A percentile compares a stretch with the other conserved stretches of the same genome.
Evolutionary conservation across 257 asterid species (phyloP).

Genomic region (Nicotiana paniculata): DNA sequence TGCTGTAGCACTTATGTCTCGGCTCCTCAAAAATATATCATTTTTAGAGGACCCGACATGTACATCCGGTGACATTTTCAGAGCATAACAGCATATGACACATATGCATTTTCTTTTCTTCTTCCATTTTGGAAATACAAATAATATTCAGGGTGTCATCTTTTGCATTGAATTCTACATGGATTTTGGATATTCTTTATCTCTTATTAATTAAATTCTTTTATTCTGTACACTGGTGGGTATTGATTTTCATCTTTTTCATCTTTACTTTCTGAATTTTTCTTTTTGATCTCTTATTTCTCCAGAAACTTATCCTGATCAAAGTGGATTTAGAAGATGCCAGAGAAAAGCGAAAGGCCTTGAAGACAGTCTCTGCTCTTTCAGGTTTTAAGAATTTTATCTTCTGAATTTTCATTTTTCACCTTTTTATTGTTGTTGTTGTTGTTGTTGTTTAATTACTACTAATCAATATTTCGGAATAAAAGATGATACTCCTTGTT

Average conservation of each 20-base stretch:
- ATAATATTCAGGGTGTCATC: neutral
- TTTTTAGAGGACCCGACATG: too few species aligned
- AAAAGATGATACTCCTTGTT: too few species aligned
- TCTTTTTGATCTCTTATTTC: neutral
- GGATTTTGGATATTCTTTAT: neutral
- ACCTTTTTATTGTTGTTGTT: too few species aligned
- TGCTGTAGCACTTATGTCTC: fast-evolving
- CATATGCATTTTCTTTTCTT: neutral
- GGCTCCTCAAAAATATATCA: too few species aligned
- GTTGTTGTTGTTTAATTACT: too few species aligned
- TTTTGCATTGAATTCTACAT: neutral
- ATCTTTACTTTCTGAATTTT: neutral
- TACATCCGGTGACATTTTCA: too few species aligned
- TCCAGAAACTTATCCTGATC: conserved; percentile 42
- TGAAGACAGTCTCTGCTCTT: conserved; percentile 51
- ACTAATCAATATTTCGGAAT: too few species aligned
- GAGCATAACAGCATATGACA: too few species aligned
- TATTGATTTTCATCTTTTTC: neutral
- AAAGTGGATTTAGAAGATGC: conserved; percentile 52
- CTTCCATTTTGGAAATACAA: neutral
- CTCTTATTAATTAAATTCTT: neutral
- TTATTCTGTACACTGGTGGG: neutral
- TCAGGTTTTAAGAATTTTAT: conserved; percentile 23
- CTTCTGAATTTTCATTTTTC: too few species aligned
- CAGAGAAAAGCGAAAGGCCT: conserved; percentile 48